Evolutionary conservation across 2,329 filamentous ascomycete species (phyloP), one percentile per base, ranked within the genome.

Genomic region (Metarhizium sp.): DNA sequence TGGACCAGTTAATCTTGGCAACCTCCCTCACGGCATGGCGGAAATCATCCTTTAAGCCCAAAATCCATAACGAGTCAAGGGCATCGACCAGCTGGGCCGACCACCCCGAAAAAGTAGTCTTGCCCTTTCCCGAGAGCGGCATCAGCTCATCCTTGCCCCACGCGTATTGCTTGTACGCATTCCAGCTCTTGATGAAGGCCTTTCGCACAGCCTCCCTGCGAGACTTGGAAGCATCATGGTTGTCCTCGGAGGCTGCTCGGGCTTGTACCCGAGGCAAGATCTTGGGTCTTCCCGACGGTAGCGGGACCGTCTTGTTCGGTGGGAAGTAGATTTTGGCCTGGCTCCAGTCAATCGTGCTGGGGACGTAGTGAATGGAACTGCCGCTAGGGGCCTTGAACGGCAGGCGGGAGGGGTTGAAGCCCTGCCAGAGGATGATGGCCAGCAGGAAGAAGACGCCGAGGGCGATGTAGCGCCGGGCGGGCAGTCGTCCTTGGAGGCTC

Each of bases 61-160:
- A 79, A 57, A 85, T 82, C 72, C 75, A 78, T 2, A 85, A 70
- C 1, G 79, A 79, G 60, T 85, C 82, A 56, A 85, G 68, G 0
- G 77, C 72, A 66, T 85, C 82, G 42, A 85, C 76, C 43, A 85
- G 65, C 43, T 81, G 82, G 1, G 81, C 82, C 18, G 74, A 78
- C 73, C 81, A 84, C 47, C 78, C 78, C 10, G 73, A 75, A 61
- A 82, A 79, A 2, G 66, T 70, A 57, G 78, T 75, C 55, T 69
- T 73, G 48, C 71, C 76, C 46, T 67, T 67, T 52, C 74, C 71
- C 7, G 76, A 73, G 40, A 80, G 64, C 14, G 80, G 80, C 58
- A 70, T 69, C 45, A 84, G 69, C 67, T 84, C 79, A 57, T 84
- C 80, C 59, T 74, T 71, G n/a, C 74, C 68, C 78, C 79, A 84